A percentile compares a stretch with the other conserved stretches of the same genome.
Conservation (phyloP, 2,329 filamentous ascomycete species). For the Drechslera avenae region DNA sequence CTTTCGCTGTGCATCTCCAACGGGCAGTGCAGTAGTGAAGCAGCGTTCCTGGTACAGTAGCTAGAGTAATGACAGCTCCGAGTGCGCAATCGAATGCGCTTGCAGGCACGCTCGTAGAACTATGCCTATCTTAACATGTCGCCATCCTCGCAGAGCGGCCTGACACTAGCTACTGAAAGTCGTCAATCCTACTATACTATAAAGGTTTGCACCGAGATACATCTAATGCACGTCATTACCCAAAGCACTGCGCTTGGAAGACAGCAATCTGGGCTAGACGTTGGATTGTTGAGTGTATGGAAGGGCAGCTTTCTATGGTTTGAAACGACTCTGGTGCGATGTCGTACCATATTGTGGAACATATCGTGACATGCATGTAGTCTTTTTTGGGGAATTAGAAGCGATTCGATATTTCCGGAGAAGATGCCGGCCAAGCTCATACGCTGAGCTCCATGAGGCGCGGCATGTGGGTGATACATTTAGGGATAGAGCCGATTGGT, state of each 20-base stretch:
- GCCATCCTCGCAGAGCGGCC: conserved; percentile 1
- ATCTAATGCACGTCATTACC: conserved; percentile 14
- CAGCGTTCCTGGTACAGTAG: conserved; percentile 7
- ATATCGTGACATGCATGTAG: conserved; percentile 4
- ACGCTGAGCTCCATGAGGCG: conserved; percentile 4
- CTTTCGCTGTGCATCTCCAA: conserved; percentile 1
- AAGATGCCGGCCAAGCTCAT: conserved; percentile 11
- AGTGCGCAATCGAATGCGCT: conserved; percentile 1
- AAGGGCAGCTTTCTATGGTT: conserved; percentile 2
- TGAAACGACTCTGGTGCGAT: conserved; percentile 16
- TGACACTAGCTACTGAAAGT: conserved; percentile 6
- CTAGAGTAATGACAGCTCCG: conserved; percentile 4
- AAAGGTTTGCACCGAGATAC: conserved; percentile 4
- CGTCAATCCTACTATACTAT: conserved; percentile 6
- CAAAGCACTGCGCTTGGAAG: conserved; percentile 2
- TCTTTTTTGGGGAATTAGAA: conserved; percentile 1
- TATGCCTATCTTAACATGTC: background rate
- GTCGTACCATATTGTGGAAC: conserved; percentile 4
- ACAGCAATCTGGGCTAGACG: background rate
- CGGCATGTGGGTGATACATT: conserved; percentile 7
- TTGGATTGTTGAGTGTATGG: conserved; percentile 3
- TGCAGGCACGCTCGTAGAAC: background rate
- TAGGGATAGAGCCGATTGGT: conserved; percentile 19
- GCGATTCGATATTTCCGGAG: conserved; percentile 9
- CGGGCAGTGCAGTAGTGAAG: conserved; percentile 9